Conservation (phyloP, 148 eudicot species). For the Rhododendron ferrugineum region DNA sequence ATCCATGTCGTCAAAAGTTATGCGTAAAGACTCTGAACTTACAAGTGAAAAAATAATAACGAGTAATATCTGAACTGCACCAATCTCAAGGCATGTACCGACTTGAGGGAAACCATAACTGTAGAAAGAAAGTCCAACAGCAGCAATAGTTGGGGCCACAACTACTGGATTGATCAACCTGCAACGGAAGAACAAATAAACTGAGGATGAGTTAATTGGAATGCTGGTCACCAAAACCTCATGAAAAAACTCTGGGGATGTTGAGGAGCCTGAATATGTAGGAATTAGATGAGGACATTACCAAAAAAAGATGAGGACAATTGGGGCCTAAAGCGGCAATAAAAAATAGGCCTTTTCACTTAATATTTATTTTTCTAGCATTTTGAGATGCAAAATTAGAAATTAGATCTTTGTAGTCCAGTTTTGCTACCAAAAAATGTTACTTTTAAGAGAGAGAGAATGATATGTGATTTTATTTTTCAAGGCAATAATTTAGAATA, state of each 20-base stretch:
- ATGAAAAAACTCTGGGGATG: background rate
- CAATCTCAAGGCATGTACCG: conserved; percentile 93
- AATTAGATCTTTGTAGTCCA: background rate
- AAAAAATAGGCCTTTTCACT: background rate
- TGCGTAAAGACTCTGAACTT: conserved; percentile 31
- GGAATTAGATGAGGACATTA: background rate
- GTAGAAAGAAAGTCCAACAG: conserved; percentile 95
- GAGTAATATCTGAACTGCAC: conserved; percentile 78
- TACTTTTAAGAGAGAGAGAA: background rate
- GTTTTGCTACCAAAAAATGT: background rate
- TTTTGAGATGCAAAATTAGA: background rate
- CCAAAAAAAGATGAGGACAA: no score
- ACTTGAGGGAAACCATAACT: conserved; percentile 93
- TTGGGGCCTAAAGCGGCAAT: background rate
- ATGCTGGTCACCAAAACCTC: background rate
- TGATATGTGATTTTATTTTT: no score
- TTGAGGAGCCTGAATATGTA: background rate
- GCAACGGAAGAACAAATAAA: background rate
- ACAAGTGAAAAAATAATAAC: conserved; percentile 88
- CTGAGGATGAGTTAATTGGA: background rate
- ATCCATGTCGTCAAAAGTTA: background rate
- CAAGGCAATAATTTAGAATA: background rate
- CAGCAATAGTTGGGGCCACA: conserved; percentile 96
- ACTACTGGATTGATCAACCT: conserved; percentile 97
- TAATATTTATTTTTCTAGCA: no score